phyloP scores from a whole-genome alignment of 2,329 filamentous ascomycete species.

The Epichloe brachyelytri region DNA sequence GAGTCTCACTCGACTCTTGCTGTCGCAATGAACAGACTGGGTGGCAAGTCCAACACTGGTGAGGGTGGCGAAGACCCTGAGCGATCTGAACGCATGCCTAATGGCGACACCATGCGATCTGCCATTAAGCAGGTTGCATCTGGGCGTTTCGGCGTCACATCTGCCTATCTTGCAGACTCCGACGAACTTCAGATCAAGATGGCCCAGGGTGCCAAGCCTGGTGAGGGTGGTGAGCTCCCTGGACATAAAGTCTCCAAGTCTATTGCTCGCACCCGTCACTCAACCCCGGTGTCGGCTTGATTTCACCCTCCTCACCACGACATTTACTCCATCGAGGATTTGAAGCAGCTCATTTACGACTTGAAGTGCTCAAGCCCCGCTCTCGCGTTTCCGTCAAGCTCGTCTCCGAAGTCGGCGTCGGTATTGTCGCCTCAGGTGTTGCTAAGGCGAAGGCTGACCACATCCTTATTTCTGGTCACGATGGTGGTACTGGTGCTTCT shows the following conservation, averaged over 20 bases:
- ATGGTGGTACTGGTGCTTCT: conserved; percentile 92
- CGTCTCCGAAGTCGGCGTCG: conserved; percentile 92
- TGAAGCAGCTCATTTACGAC: conserved; percentile 97
- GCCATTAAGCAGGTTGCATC: conserved; percentile 97
- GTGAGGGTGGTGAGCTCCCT: conserved; percentile 92
- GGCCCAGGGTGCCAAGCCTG: conserved; percentile 95
- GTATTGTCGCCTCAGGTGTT: conserved; percentile 93
- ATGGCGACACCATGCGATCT: conserved; percentile 92
- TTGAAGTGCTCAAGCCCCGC: conserved; percentile 88
- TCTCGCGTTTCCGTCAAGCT: conserved; percentile 93
- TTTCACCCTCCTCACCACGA: conserved; percentile 96
- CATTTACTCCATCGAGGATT: conserved; percentile 95
- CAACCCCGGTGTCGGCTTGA: conserved; percentile 89
- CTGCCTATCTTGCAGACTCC: conserved; percentile 84
- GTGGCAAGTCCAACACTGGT: conserved; percentile 94
- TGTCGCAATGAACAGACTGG: conserved; percentile 91
- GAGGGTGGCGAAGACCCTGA: conserved; percentile 95
- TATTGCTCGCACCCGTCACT: conserved; percentile 89
- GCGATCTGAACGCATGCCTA: conserved; percentile 72
- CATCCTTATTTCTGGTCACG: conserved; percentile 91
- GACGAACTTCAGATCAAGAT: conserved; percentile 99
- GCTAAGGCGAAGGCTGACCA: conserved; percentile 96
- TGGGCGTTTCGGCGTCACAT: conserved; percentile 91
- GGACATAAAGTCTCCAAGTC: conserved; percentile 93
- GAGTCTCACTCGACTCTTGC: conserved; percentile 93